Percentiles rank a stretch among this genome's conserved stretches.
Conservation (phyloP, 2,329 filamentous ascomycete genomes). For the Xylaria digitata region DNA sequence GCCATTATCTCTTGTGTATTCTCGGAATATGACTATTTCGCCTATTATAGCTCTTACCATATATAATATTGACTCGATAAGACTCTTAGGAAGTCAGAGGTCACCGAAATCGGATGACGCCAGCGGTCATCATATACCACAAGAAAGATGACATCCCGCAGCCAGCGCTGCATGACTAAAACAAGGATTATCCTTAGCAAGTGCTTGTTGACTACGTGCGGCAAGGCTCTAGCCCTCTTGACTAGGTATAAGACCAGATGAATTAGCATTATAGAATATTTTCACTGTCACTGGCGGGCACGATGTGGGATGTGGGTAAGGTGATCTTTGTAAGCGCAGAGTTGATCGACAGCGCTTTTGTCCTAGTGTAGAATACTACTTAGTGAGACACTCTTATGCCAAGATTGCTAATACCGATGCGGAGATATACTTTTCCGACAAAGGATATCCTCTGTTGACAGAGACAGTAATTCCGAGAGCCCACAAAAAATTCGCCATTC, state of each 20-base stretch:
- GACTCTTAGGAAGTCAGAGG: neutral
- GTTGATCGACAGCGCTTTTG: neutral
- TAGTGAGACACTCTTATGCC: neutral
- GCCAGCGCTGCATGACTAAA: neutral
- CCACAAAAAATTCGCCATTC: no score
- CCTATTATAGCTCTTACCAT: neutral
- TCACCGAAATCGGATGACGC: neutral
- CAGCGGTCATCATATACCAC: neutral
- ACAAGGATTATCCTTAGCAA: neutral
- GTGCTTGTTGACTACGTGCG: neutral
- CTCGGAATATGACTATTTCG: neutral
- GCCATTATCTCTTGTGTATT: no score
- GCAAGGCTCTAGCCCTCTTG: neutral
- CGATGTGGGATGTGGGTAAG: neutral
- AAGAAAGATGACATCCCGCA: neutral
- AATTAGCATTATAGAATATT: slow-evolving; percentile 2
- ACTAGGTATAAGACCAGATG: neutral
- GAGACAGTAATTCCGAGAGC: no score
- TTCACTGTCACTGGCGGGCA: neutral
- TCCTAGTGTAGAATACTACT: neutral
- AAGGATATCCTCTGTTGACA: no score
- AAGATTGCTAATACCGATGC: neutral
- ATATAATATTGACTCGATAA: neutral
- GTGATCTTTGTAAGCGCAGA: neutral
- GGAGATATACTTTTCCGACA: no score